phyloP scores from a whole-genome alignment of 2,329 filamentous ascomycete genomes.

The Fusarium sublunatum region DNA sequence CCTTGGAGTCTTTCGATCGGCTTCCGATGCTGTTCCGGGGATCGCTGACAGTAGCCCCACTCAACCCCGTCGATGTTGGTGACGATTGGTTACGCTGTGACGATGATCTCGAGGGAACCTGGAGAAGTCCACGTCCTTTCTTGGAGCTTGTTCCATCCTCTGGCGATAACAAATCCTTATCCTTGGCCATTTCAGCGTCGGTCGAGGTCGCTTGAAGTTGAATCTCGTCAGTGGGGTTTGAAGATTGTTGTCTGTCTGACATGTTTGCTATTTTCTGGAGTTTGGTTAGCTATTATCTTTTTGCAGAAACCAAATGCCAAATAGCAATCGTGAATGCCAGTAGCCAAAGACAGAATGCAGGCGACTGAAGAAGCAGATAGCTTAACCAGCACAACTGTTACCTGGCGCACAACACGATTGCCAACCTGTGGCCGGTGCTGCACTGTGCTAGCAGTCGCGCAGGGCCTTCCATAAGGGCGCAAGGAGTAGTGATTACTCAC shows the following conservation, averaged over 20 bases:
- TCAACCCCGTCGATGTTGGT: slow-evolving; percentile 68
- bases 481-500: slow-evolving; percentile 43
- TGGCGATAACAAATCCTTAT: slow-evolving; percentile 55
- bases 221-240: slow-evolving; percentile 47
- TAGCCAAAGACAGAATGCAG: neutral
- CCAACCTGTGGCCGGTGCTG: neutral
- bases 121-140: slow-evolving; percentile 64
- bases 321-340: slow-evolving; percentile 17
- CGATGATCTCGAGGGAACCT: slow-evolving; percentile 71
- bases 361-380: slow-evolving; percentile 1
- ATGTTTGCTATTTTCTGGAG: slow-evolving; percentile 47
- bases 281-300: slow-evolving; percentile 35
- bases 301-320: slow-evolving; percentile 4
- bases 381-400: neutral
- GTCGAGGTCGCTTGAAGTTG: slow-evolving; percentile 51
- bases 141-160: slow-evolving; percentile 59
- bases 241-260: slow-evolving; percentile 48
- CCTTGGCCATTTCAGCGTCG: slow-evolving; percentile 56
- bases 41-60: slow-evolving; percentile 69
- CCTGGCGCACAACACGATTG: slow-evolving; percentile 1
- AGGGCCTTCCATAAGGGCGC: slow-evolving; percentile 17
- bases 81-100: slow-evolving; percentile 70
- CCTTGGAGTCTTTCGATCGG: slow-evolving; percentile 73
- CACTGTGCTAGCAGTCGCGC: slow-evolving; percentile 21
- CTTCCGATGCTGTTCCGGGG: slow-evolving; percentile 71